Evolutionary conservation across 129 eudicot genomes (phyloP), one percentile per base, ranked within the genome.

Genomic region (Deinandra increscens): DNA sequence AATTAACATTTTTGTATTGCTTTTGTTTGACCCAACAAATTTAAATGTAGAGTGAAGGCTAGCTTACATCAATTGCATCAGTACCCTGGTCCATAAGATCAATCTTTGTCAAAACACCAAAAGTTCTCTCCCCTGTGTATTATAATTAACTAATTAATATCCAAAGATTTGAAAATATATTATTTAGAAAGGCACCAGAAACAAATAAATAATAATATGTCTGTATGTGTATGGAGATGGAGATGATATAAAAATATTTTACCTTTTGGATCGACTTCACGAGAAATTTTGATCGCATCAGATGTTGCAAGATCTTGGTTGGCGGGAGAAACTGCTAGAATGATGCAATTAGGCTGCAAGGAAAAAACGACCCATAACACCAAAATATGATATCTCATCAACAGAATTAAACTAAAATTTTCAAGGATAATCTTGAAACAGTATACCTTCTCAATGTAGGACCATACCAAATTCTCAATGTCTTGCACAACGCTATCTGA

Each of bases 61-160:
- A 61, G 60, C 98, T 86, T 80, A 88, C 98, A 56, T 89, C 96
- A 17, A 89, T 96, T 69, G 98, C 98, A 89, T 92, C 95, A 33
- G 98, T 92, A 76, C 98, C 98, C 96, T 83, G 73, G 85, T 92
- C 98, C 98, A 92, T 92, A 42, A 92, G 91, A 80, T 92, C 98
- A 44, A 92, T 84, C 85, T 92, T 92, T 79, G 98, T 92, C 73
- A 92, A 75, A 68, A 92, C 98, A 66, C 98, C 98, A 78, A 92
- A 92, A 45, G 98, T 92, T 77, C 98, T 89, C 83, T 89, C 98
- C 72, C 96, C 98, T 92, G 86, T 48, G 73, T 80, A 48, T 66
- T 45, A 22, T 20, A 61, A 60, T 59, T 39, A 38, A 66, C 13
- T 31, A 68, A 65, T 13, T 22, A 37, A 20, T 71, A 59, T 31